Percentiles rank a stretch among this genome's conserved stretches.
Conservation (phyloP, 768 basidiomycete genomes). For the Termitomyces sp. region DNA sequence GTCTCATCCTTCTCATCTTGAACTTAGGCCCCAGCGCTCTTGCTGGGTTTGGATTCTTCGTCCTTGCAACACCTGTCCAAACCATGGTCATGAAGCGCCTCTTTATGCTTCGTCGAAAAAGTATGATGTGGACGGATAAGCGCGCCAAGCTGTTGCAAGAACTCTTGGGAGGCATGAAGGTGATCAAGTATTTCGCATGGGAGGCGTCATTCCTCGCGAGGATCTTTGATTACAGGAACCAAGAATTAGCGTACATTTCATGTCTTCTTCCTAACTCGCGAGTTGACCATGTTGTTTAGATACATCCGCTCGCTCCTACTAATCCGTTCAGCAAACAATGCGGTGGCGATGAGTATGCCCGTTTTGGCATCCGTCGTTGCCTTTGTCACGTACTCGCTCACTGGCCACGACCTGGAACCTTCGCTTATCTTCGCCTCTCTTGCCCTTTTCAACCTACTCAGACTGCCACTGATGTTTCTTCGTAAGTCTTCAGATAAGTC, state of each 20-base stretch:
- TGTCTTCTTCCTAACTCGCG: not conserved
- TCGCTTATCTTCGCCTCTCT: conserved; percentile 82
- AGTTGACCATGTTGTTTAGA: conserved; percentile 27
- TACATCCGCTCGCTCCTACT: conserved; percentile 68
- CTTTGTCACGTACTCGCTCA: conserved; percentile 73
- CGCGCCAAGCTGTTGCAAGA: conserved; percentile 89
- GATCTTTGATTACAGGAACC: conserved; percentile 64
- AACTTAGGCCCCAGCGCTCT: conserved; percentile 68
- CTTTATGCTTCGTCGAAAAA: conserved; percentile 65
- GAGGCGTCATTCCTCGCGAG: conserved; percentile 77
- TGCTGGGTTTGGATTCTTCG: conserved; percentile 56
- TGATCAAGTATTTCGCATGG: conserved; percentile 94
- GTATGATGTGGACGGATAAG: conserved; percentile 90
- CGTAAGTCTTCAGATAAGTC: conserved; percentile 34
- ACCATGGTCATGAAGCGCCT: conserved; percentile 70
- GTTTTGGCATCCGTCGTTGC: conserved; percentile 75
- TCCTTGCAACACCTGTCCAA: conserved; percentile 74
- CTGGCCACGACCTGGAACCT: conserved; percentile 67
- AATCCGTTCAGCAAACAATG: conserved; percentile 64
- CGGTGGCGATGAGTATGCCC: conserved; percentile 71
- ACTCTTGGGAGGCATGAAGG: conserved; percentile 83
- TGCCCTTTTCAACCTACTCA: conserved; percentile 79
- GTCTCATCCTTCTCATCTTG: conserved; percentile 68
- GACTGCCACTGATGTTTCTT: conserved; percentile 78
- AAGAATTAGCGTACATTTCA: conserved; percentile 61